phyloP scores from a whole-genome alignment of 139 green algal species.

The Haematococcus lacustris region DNA sequence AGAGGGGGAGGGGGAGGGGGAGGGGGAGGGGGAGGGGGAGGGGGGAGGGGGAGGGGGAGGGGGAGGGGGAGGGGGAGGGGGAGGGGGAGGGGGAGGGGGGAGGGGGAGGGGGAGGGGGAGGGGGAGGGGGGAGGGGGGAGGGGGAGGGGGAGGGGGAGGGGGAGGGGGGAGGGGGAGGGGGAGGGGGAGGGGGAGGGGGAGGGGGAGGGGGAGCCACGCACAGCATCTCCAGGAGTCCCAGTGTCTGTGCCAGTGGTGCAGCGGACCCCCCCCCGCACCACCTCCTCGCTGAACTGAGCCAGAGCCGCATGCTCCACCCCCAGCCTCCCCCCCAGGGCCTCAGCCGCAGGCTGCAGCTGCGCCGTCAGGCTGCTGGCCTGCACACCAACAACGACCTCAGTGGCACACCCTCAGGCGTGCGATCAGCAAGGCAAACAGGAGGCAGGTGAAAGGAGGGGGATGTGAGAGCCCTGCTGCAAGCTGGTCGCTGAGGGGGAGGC shows the following conservation, averaged over 20 bases:
- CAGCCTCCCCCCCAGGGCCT: slow-evolving; percentile 43
- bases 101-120: background rate
- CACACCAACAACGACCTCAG: too few species aligned
- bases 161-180: background rate
- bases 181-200: too few species aligned
- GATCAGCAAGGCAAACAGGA: too few species aligned
- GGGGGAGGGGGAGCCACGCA: background rate
- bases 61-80: too few species aligned
- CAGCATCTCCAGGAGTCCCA: slow-evolving; percentile 48
- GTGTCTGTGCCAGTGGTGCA: slow-evolving; percentile 59
- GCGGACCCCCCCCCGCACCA: slow-evolving; percentile 41
- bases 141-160: background rate
- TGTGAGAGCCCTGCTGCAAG: too few species aligned
- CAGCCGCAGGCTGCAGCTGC: slow-evolving; percentile 45
- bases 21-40: background rate
- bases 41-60: background rate
- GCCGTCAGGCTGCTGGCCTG: slow-evolving; percentile 26
- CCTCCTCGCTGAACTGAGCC: slow-evolving; percentile 47
- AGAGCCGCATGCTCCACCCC: slow-evolving; percentile 14
- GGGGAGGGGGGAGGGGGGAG: background rate
- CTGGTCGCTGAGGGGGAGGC: too few species aligned
- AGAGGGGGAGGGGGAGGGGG: background rate
- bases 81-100: too few species aligned
- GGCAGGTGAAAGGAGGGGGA: too few species aligned
- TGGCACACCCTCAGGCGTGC: too few species aligned